Evolutionary conservation across 345 rosid genomes (phyloP).

Genomic region (Eucalyptus virginea): DNA sequence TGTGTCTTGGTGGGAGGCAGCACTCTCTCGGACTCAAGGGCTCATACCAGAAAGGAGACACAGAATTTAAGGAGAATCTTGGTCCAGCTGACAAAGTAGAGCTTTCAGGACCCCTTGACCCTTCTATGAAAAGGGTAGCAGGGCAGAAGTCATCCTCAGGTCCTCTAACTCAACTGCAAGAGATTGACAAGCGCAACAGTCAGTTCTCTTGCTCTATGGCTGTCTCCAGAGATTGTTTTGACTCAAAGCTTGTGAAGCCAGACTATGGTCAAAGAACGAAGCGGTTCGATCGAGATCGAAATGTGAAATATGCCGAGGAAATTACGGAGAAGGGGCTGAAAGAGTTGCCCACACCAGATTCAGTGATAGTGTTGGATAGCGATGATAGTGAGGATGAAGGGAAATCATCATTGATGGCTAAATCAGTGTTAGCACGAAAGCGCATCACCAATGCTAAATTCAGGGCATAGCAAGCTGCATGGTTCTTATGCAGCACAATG

Average conservation of each 20-base stretch:
- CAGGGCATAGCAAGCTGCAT: background rate
- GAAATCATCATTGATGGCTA: constrained; percentile 8
- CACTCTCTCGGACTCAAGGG: constrained; percentile 30
- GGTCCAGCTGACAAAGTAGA: background rate
- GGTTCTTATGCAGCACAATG: background rate
- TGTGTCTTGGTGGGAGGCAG: constrained; percentile 11
- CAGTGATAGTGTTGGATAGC: constrained; percentile 55
- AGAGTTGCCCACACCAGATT: constrained; percentile 22
- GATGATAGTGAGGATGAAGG: constrained; percentile 70
- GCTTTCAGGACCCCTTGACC: background rate
- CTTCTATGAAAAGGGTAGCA: background rate
- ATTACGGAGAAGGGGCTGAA: constrained; percentile 1
- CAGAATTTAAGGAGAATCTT: constrained; percentile 16
- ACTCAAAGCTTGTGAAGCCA: background rate
- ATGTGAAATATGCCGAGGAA: background rate
- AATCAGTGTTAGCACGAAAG: constrained; percentile 19
- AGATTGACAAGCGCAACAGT: background rate
- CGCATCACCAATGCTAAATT: background rate
- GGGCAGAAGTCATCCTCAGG: constrained; percentile 9
- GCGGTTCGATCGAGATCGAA: background rate
- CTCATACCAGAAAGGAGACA: background rate
- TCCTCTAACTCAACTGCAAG: constrained; percentile 12
- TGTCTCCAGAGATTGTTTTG: background rate
- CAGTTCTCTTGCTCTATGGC: background rate
- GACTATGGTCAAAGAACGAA: background rate